Base-by-base conservation (phyloP, 352 stramenopile genomes). In the Phytopythium oedochilum region DNA sequence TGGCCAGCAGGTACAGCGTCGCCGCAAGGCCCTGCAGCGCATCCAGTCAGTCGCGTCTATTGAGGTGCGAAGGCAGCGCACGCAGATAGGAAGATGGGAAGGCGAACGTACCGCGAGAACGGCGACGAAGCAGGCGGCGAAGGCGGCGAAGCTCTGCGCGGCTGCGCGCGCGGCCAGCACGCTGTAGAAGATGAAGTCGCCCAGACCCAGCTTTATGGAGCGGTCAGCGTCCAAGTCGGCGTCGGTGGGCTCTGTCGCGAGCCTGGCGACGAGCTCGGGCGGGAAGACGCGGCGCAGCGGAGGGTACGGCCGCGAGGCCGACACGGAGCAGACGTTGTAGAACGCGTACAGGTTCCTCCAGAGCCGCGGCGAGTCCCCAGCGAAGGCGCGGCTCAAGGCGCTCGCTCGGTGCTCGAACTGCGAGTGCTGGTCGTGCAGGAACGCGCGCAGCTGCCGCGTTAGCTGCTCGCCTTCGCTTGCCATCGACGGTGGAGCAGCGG, bases 171-270 rank as follows among this genome's bases (percentile, higher is more conserved):
- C 92, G 28, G 98, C 92, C 32, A 99, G 74, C 0, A 99, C 88
- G 46, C 82, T 98, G 73, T 99, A 99, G 66, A 99, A 99, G 43
- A 99, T 98, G 65, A 99, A 99, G 73, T 99, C 97, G 1, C 97
- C 96, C 11, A 98, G 68, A 0, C 92, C 92, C 9, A 98, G 73
- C 51, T 96, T 88, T 64, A 98, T 97, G 5, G 74, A 86, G 52
- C 84, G 85, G 59, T 80, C n/a, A n/a, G n/a, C 64, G 26, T 79
- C 68, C 0, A 60, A 45, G 12, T 62, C 49, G 6, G 73, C 57
- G 9, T 64, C 61, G 20, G 70, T 59, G 18, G 59, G 45, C 66
- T 62, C 36, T 68, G 63, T 43, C 63, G 59, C 46, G n/a, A n/a
- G n/a, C n/a, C n/a, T n/a, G n/a, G 47, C 2, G 26, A 68, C 54